Conservation (phyloP, 768 basidiomycete genomes). For the Boletus reticuloceps region DNA sequence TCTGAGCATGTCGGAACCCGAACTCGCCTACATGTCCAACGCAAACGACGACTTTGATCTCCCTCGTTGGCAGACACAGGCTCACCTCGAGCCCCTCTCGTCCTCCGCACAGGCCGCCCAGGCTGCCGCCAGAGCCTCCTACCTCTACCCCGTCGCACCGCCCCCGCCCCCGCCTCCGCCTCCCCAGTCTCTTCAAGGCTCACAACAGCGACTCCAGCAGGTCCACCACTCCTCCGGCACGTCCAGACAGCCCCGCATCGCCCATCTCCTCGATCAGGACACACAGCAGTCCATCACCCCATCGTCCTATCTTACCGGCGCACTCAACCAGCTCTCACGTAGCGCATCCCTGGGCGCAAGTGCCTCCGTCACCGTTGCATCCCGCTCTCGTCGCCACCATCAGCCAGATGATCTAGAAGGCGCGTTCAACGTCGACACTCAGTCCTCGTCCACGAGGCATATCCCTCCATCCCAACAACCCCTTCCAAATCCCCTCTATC, state of each 20-base stretch:
- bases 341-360: conserved; percentile 62
- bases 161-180: conserved; percentile 40
- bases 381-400: conserved; percentile 62
- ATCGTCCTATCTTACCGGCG: conserved; percentile 48
- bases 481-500: conserved; percentile 49
- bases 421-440: conserved; percentile 39
- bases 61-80: conserved; percentile 53
- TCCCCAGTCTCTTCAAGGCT: conserved; percentile 23
- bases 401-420: conserved; percentile 67
- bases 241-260: conserved; percentile 58
- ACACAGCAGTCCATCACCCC: conserved; percentile 39
- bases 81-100: conserved; percentile 43
- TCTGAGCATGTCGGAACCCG: conserved; percentile 65
- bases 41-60: conserved; percentile 81
- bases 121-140: conserved; percentile 46
- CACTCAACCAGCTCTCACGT: conserved; percentile 55
- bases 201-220: conserved; percentile 48
- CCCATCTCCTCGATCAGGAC: conserved; percentile 68
- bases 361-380: conserved; percentile 37
- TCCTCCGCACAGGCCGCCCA: conserved; percentile 64
- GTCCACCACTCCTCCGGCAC: conserved; percentile 29
- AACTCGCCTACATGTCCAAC: conserved; percentile 71
- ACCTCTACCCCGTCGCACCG: conserved; percentile 39
- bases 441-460: conserved; percentile 19
- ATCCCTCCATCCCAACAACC: conserved; percentile 27